These are phyloP conservation scores for Gossypium anomalum DNA, from an alignment of 345 rosid species.

Conservation along the genomic window DNA sequence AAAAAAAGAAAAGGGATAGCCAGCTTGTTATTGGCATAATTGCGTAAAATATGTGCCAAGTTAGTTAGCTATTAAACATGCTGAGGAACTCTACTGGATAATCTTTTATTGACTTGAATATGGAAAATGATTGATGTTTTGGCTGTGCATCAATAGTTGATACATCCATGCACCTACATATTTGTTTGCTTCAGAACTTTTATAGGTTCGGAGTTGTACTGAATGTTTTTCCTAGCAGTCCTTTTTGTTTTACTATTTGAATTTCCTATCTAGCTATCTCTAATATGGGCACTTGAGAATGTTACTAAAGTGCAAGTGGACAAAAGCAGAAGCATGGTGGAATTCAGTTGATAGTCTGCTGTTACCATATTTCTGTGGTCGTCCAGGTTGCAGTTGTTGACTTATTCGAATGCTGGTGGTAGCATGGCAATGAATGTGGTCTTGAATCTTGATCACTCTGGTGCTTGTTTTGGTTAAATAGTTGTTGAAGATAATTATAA, in stretches of 20 bases:
- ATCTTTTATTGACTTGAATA: not conserved
- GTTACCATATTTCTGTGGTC: not conserved
- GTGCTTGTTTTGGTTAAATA: not conserved
- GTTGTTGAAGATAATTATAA: not conserved
- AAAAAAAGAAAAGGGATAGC: not conserved
- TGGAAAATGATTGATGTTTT: not conserved
- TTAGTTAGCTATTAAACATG: slow-evolving; percentile 6
- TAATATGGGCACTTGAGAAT: not conserved
- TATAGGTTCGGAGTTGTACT: not conserved
- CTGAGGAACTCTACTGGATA: not conserved
- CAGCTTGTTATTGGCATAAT: not conserved
- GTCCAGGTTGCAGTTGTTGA: not conserved
- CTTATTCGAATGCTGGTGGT: not conserved
- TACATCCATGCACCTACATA: not conserved
- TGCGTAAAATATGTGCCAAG: not conserved
- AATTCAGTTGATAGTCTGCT: not conserved
- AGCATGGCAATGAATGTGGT: not conserved
- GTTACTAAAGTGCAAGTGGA: not conserved
- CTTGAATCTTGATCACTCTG: not conserved
- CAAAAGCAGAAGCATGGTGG: not conserved
- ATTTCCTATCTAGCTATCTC: not conserved
- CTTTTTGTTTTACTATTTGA: not conserved
- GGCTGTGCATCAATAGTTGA: not conserved
- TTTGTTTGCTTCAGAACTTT: not conserved
- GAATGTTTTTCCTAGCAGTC: not conserved